phyloP scores from a whole-genome alignment of 2,329 filamentous ascomycete genomes.

The Colletotrichum melonis region DNA sequence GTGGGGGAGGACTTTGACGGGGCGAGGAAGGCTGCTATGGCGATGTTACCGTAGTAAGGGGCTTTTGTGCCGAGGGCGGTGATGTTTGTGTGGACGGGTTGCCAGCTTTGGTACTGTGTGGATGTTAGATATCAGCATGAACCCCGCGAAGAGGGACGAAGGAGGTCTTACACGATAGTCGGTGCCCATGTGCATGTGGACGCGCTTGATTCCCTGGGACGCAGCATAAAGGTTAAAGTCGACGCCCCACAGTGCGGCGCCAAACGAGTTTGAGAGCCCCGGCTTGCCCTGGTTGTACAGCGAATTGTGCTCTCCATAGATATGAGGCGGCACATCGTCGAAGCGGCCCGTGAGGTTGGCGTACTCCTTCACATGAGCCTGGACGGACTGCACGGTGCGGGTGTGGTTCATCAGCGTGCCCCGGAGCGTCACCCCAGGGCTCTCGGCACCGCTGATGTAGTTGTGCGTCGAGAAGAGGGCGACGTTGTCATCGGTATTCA shows the following conservation, averaged over 20 bases:
- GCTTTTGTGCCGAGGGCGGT: conserved; percentile 68
- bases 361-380: conserved; percentile 60
- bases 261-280: conserved; percentile 73
- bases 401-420: conserved; percentile 74
- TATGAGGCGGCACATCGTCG: conserved; percentile 61
- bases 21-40: conserved; percentile 67
- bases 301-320: conserved; percentile 72
- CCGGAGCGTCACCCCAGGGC: conserved; percentile 71
- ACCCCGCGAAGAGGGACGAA: not conserved
- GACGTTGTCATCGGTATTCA: conserved; percentile 61
- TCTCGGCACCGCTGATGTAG: conserved; percentile 70
- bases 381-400: conserved; percentile 59
- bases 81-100: conserved; percentile 63
- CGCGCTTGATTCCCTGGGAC: conserved; percentile 63
- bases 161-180: conserved; percentile 60
- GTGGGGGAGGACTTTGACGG: conserved; percentile 46
- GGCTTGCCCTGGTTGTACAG: conserved; percentile 71
- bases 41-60: conserved; percentile 73
- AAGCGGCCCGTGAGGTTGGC: conserved; percentile 53
- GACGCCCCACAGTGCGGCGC: conserved; percentile 72
- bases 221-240: conserved; percentile 72
- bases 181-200: conserved; percentile 74
- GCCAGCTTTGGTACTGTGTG: conserved; percentile 66
- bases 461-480: conserved; percentile 69
- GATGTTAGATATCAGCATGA: conserved; percentile 3